Evolutionary conservation across 805 yeast species (phyloP).

Genomic region (Groenewaldozyma salmanticensis): DNA sequence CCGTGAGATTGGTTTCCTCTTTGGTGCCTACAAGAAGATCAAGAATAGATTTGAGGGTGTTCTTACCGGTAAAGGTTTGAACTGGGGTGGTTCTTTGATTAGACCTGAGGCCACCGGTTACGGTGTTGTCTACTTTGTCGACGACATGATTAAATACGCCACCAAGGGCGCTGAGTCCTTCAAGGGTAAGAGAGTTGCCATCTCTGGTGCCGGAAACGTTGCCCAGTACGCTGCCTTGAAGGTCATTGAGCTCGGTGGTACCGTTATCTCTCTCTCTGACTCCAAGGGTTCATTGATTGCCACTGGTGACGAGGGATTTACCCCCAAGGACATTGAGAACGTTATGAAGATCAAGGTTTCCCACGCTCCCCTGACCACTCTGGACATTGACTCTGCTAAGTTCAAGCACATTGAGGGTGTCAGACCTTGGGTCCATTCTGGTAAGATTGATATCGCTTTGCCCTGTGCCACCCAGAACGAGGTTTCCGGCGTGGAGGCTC

Average conservation of each 20-base stretch:
- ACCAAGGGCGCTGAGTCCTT: constrained; percentile 82
- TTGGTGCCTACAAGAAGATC: constrained; percentile 91
- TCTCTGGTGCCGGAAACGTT: constrained; percentile 98
- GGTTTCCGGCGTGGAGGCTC: constrained; percentile 94
- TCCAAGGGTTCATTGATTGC: constrained; percentile 80
- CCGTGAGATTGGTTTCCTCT: constrained; percentile 86
- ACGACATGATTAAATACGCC: constrained; percentile 94
- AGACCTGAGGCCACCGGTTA: constrained; percentile 99
- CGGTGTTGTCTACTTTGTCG: constrained; percentile 94
- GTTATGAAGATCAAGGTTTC: constrained; percentile 77
- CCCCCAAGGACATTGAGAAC: constrained; percentile 66
- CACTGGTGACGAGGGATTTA: constrained; percentile 62
- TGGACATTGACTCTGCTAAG: constrained; percentile 22
- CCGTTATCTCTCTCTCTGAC: constrained; percentile 88
- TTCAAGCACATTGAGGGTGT: constrained; percentile 83
- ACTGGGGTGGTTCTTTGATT: constrained; percentile 98
- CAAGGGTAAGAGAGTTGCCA: constrained; percentile 88
- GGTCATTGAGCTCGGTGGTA: constrained; percentile 94
- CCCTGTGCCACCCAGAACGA: constrained; percentile 99
- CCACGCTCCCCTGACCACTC: constrained; percentile 39
- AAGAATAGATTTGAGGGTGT: constrained; percentile 95
- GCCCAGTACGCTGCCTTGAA: constrained; percentile 98
- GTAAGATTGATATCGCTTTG: constrained; percentile 87
- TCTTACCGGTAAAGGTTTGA: constrained; percentile 92
- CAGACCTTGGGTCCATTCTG: constrained; percentile 93